Evolutionary conservation across 345 rosid species (phyloP).

Genomic region (Ceriops decandra): DNA sequence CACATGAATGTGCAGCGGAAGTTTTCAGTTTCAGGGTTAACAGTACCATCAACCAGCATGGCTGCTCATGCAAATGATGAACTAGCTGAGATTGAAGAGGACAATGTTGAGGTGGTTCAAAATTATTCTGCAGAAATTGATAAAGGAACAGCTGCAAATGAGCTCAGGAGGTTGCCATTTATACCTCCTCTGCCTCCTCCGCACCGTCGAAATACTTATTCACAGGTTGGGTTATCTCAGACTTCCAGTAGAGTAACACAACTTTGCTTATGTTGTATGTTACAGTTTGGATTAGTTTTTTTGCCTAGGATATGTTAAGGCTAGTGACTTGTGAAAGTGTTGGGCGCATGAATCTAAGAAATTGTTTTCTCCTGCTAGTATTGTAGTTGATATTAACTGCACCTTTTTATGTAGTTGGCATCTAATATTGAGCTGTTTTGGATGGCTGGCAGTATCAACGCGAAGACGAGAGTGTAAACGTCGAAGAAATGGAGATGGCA

Average conservation of each 20-base stretch:
- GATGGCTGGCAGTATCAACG: conserved; percentile 38
- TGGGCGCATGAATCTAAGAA: neutral
- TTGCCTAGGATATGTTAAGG: neutral
- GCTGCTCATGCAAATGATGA: conserved; percentile 61
- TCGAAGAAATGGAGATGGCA: conserved; percentile 31
- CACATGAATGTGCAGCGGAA: conserved; percentile 28
- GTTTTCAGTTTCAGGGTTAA: conserved; percentile 28
- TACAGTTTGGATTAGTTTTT: neutral
- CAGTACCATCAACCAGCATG: conserved; percentile 60
- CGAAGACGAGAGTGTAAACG: conserved; percentile 39
- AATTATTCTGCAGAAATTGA: conserved; percentile 19
- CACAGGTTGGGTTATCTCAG: conserved; percentile 29
- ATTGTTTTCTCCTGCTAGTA: neutral
- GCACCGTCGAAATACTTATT: conserved; percentile 35
- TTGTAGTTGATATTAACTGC: neutral
- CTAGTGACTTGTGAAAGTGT: neutral
- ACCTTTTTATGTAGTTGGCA: neutral
- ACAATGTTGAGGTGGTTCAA: conserved; percentile 40
- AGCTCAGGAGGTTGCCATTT: conserved; percentile 35
- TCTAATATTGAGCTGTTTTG: neutral
- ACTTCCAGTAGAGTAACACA: too few species aligned
- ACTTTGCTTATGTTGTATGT: too few species aligned
- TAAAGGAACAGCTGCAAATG: conserved; percentile 7
- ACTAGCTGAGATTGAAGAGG: conserved; percentile 50
- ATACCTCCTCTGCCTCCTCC: conserved; percentile 48